Conservation (phyloP, 106 monocot genomes). For the Iris macrosiphon region DNA sequence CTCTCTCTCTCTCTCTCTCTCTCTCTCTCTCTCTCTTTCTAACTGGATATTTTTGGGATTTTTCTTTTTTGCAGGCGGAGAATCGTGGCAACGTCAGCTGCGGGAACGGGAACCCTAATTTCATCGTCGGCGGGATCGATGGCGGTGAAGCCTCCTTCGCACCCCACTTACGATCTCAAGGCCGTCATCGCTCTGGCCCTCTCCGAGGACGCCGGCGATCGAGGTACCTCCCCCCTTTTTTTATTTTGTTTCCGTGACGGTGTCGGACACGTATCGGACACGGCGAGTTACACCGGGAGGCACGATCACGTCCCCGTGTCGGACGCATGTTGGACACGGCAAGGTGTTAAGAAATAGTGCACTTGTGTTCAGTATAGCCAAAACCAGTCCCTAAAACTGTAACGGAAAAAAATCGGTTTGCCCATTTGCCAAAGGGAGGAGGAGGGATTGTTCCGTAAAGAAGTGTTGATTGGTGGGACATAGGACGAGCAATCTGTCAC, state of each 20-base stretch:
- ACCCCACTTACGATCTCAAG: constrained; percentile 93
- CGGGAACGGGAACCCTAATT: not conserved
- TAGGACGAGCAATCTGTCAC: too few relatives aligned
- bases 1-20: not conserved
- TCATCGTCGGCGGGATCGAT: constrained; percentile 12
- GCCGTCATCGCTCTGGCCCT: constrained; percentile 74
- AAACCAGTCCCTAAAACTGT: too few relatives aligned
- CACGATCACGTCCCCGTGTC: too few relatives aligned
- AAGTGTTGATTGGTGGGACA: too few relatives aligned
- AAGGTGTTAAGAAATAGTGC: too few relatives aligned
- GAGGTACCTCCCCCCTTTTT: constrained; percentile 30
- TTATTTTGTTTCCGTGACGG: not conserved
- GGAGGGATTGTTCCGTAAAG: too few relatives aligned
- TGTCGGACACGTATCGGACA: too few relatives aligned
- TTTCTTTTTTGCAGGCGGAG: constrained; percentile 8
- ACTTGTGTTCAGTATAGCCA: too few relatives aligned
- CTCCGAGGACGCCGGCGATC: constrained; percentile 86
- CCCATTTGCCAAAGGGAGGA: too few relatives aligned
- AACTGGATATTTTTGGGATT: not conserved
- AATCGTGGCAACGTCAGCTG: constrained; percentile 15
- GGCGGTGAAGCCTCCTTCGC: constrained; percentile 63
- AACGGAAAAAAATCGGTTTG: too few relatives aligned
- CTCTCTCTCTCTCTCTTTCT: not conserved
- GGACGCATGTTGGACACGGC: too few relatives aligned
- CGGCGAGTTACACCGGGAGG: too few relatives aligned